Percentiles rank a stretch among this genome's conserved stretches.
These are phyloP conservation scores for Russula virescens DNA, from an alignment of 768 basidiomycete genomes.

Conservation along the genomic window DNA sequence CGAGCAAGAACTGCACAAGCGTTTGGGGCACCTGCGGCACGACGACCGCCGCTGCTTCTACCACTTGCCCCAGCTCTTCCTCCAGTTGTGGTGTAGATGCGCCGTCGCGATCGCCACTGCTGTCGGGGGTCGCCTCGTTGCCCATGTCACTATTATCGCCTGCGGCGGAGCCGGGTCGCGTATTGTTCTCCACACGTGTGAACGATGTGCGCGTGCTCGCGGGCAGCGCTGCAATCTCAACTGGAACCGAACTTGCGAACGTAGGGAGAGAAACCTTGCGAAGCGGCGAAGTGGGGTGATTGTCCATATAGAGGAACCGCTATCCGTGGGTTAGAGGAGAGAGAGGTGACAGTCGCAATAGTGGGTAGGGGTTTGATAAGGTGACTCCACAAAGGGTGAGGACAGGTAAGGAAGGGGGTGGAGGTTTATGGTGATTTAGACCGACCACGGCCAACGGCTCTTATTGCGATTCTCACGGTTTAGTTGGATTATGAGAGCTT, in stretches of 20 bases:
- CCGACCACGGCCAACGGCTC: no score
- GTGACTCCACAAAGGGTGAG: no score
- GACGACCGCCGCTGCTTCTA: slow-evolving; percentile 1
- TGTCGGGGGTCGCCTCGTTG: slow-evolving; percentile 10
- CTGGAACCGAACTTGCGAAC: slow-evolving; percentile 10
- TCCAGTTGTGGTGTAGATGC: not conserved
- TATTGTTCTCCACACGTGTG: slow-evolving; percentile 41
- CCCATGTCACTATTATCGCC: slow-evolving; percentile 4
- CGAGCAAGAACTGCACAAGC: slow-evolving; percentile 63
- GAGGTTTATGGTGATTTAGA: no score
- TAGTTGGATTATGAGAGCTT: no score
- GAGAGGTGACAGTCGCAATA: not conserved
- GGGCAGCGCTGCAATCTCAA: slow-evolving; percentile 30
- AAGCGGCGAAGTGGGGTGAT: slow-evolving; percentile 2
- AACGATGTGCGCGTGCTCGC: slow-evolving; percentile 49
- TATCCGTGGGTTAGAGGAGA: not conserved
- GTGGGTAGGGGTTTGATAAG: no score
- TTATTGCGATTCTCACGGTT: no score
- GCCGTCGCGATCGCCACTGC: not conserved
- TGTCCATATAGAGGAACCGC: slow-evolving; percentile 1
- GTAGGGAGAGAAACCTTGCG: slow-evolving; percentile 19
- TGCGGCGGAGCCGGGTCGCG: slow-evolving; percentile 26
- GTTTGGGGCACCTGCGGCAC: slow-evolving; percentile 61
- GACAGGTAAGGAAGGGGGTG: no score
- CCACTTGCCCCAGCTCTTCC: not conserved